Base-by-base conservation (phyloP, 2,329 filamentous ascomycete species). In the Cladosporium sp. region DNA sequence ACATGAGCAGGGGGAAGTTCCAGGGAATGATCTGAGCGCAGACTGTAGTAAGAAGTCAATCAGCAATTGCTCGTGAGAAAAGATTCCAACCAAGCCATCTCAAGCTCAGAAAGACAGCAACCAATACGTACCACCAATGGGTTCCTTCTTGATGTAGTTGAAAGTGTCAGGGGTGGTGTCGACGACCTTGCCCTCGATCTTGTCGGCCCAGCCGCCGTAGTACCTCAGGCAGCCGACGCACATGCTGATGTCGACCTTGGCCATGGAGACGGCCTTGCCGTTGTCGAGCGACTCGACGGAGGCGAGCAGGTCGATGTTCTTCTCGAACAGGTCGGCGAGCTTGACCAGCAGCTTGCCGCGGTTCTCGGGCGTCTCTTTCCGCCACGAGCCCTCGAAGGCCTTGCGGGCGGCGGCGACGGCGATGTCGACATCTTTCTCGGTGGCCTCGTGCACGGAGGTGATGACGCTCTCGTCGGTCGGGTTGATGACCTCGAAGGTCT, bases 401-500 rank as follows among this genome's bases (percentile, higher is more conserved):
- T 87, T 86, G 70, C 91, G 87, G 60, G 91, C 91, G 49, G 89
- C 90, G 54, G 81, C 76, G 59, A 96, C 91, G 58, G 91, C 91
- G 55, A 90, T 74, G 70, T 84, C 81, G 68, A 82, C 77, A 76
- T 93, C 89, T 78, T 95, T 90, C 78, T 95, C 89, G 59, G 85
- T 87, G 67, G 85, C 91, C 75, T 95, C 90, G 68, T 82, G 76
- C 63, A 95, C 87, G 52, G 84, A 84, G 77, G 78, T 81, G 76
- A 95, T 95, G 66, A 89, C 82, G 72, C 90, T 84, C 73, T 95
- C 91, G 60, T 82, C 89, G 59, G 85, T 67, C 55, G 90, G 90
- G 81, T 95, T 95, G 79, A 93, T 85, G 71, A 90, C 87, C 74
- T 95, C 89, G 68, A 95, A 93, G 61, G 85, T 90, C 81, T 89